phyloP scores from a whole-genome alignment of 1,284 basidiomycete species.

The Puccinia hordei region DNA sequence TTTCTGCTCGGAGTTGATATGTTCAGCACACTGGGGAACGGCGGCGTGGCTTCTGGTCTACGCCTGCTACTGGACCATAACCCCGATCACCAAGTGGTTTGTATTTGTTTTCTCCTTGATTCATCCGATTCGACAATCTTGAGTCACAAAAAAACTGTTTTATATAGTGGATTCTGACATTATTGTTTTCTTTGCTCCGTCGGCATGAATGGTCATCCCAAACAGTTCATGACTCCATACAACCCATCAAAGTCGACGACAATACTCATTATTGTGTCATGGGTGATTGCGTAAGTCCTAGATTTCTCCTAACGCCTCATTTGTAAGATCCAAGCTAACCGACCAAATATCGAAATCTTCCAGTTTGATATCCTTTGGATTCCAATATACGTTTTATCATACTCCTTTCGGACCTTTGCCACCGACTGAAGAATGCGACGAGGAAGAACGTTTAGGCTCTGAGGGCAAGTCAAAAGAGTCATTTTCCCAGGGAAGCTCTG shows the following conservation, averaged over 20 bases:
- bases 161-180: neutral
- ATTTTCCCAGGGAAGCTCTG: slow-evolving; percentile 12
- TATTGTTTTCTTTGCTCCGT: neutral
- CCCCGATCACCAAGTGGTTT: slow-evolving; percentile 25
- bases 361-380: slow-evolving; percentile 19
- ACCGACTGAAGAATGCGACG: neutral
- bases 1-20: slow-evolving; percentile 13
- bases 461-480: slow-evolving; percentile 6
- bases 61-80: slow-evolving; percentile 25
- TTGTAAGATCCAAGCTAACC: neutral
- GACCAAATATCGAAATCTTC: neutral
- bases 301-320: neutral
- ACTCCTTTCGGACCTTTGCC: slow-evolving; percentile 27
- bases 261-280: slow-evolving; percentile 20
- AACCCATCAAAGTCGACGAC: slow-evolving; percentile 11
- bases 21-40: slow-evolving; percentile 1
- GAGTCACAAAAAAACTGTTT: neutral
- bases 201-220: neutral
- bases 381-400: slow-evolving; percentile 12
- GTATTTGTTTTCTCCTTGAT: neutral
- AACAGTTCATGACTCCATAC: slow-evolving; percentile 17
- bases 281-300: slow-evolving; percentile 13
- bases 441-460: slow-evolving; percentile 29
- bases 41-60: slow-evolving; percentile 10
- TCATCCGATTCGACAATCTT: neutral